Percentiles rank a stretch among this genome's conserved stretches.
phyloP scores from a whole-genome alignment of 2,329 filamentous ascomycete species.

The Colletotrichum echinochloae region DNA sequence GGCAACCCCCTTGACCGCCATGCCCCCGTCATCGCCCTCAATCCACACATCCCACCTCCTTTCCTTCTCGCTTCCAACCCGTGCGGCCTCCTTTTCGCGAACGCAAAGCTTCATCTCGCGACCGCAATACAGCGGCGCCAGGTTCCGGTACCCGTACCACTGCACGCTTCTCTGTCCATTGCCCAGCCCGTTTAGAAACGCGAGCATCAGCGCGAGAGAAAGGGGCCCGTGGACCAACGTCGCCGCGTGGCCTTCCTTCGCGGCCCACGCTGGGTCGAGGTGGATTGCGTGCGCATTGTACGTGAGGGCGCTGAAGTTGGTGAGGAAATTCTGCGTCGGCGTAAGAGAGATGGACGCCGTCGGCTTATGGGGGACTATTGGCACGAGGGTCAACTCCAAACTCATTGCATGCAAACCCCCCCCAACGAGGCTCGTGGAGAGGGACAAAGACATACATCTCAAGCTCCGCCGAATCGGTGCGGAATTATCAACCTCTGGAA shows the following conservation, averaged over 20 bases:
- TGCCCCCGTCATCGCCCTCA: slow-evolving; percentile 69
- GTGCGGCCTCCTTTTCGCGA: slow-evolving; percentile 52
- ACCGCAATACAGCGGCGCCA: slow-evolving; percentile 82
- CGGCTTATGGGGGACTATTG: slow-evolving; percentile 49
- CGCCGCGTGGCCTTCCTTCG: slow-evolving; percentile 78
- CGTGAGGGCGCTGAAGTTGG: slow-evolving; percentile 90
- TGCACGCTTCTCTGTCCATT: slow-evolving; percentile 55
- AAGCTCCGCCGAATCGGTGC: slow-evolving; percentile 42
- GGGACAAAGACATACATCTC: slow-evolving; percentile 45
- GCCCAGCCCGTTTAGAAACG: slow-evolving; percentile 61
- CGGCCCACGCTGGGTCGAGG: slow-evolving; percentile 78
- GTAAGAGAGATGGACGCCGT: slow-evolving; percentile 62
- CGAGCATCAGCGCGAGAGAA: slow-evolving; percentile 80
- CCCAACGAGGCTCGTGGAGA: not conserved
- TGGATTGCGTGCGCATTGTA: slow-evolving; percentile 96
- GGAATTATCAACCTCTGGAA: slow-evolving; percentile 50
- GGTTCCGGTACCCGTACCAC: slow-evolving; percentile 81
- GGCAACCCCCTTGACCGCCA: slow-evolving; percentile 71
- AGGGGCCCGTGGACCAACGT: slow-evolving; percentile 91
- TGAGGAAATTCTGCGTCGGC: slow-evolving; percentile 79
- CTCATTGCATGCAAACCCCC: not conserved
- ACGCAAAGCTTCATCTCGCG: slow-evolving; percentile 79
- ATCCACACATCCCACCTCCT: slow-evolving; percentile 73
- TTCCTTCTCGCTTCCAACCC: slow-evolving; percentile 47
- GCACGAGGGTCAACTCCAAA: slow-evolving; percentile 1